Base-by-base conservation (phyloP, 192 early-diverging fungal species). In the Cetraspora pellucida region DNA sequence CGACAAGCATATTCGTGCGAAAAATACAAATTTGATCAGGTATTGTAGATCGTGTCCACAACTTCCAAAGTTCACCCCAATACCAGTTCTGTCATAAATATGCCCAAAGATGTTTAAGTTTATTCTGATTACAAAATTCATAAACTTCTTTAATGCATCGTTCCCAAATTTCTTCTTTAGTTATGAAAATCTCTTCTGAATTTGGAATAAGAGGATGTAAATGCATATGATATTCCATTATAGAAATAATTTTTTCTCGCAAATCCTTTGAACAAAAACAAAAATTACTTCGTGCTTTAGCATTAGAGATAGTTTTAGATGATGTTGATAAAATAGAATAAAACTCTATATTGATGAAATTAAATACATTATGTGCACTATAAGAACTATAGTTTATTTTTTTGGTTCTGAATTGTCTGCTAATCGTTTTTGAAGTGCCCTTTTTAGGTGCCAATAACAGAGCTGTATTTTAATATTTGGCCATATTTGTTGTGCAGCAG, bases 151-250 rank as follows among this genome's bases (percentile, higher is more conserved):
- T 17, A 6, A 31, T 30, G 3, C 27, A 45, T 45, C 5, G 7
- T 17, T 2, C 1, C 28, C 64, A 37, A 31, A 66, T 66, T 45
- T 66, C 64, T 37, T 1, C 17, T n/a, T 0, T 45, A n/a, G 64
- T n/a, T 28, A 0, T 7, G 37, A 44, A 66, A 9, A 30, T 13
- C 19, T 17, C 43, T n/a, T 44, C 31, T 4, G 0, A n/a, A 21
- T 66, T 31, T 13, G 13, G 64, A 44, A 66, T 66, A n/a, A 66
- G 30, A 31, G 27, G 64, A 37, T 66, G 64, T 30, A 66, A 17
- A 2, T 66, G 64, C 10, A 66, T 3, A 23, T 66, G 64, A 9
- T 45, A 13, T 10, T 43, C 63, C n/a, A 65, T 14, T 17, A 44
- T 30, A 37, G 11, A 31, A 44, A 65, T 65, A 65, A 65, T 10